Evolutionary conservation across 2,329 filamentous ascomycete genomes (phyloP).

Genomic region (Xylaria sp.): DNA sequence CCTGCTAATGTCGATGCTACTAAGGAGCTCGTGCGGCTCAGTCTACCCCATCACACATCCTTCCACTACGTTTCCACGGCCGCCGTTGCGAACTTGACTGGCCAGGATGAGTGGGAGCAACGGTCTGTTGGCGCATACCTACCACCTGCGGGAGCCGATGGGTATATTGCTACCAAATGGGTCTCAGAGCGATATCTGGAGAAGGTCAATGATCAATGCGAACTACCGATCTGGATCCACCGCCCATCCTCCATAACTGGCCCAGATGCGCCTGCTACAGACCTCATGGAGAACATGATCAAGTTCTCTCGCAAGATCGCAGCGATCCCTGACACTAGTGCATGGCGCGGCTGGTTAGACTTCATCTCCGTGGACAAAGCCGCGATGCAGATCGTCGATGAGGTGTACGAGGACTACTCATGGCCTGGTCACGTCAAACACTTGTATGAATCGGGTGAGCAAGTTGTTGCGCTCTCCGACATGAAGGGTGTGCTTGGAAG

Average conservation of each 20-base stretch:
- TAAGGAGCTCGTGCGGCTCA: slow-evolving; percentile 1
- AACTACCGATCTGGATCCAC: slow-evolving; percentile 30
- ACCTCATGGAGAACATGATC: slow-evolving; percentile 28
- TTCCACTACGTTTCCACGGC: slow-evolving; percentile 6
- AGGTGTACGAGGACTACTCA: slow-evolving; percentile 35
- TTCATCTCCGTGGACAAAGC: slow-evolving; percentile 25
- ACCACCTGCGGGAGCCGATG: slow-evolving; percentile 45
- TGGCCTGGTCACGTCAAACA: slow-evolving; percentile 34
- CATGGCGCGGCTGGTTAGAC: slow-evolving; percentile 30
- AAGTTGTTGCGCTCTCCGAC: slow-evolving; percentile 25
- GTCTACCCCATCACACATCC: slow-evolving; percentile 3
- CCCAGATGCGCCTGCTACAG: slow-evolving; percentile 5
- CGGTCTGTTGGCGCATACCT: slow-evolving; percentile 62
- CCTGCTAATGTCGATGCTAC: slow-evolving; percentile 48
- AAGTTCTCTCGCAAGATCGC: slow-evolving; percentile 11
- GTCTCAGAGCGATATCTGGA: slow-evolving; percentile 51
- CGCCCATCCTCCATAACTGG: slow-evolving; percentile 31
- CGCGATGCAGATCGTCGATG: slow-evolving; percentile 32
- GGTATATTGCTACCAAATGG: slow-evolving; percentile 53
- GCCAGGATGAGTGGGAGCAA: slow-evolving; percentile 49
- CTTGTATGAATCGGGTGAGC: slow-evolving; percentile 32
- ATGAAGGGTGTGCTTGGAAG: slow-evolving; percentile 28
- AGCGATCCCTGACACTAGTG: slow-evolving; percentile 24
- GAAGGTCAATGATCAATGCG: slow-evolving; percentile 35
- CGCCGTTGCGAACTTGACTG: slow-evolving; percentile 44